Conservation (phyloP, 139 green algal genomes). For the Chlorella sp. region DNA sequence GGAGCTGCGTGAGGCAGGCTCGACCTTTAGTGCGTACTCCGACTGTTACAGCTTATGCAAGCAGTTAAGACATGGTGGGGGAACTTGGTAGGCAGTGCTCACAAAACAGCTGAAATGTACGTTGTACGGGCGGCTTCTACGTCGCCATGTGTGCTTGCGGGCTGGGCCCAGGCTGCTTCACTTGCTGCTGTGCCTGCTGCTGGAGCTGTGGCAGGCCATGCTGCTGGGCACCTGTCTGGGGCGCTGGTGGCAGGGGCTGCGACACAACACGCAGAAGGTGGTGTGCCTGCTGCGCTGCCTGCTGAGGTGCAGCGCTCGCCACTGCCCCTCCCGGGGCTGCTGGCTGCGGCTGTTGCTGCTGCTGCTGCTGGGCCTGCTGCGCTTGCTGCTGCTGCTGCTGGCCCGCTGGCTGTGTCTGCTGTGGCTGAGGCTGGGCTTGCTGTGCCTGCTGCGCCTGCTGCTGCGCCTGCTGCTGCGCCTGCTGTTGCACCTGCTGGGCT, state of each 20-base stretch:
- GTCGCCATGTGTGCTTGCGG: too few species aligned
- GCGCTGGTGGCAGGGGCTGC: background rate
- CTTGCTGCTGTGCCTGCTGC: background rate
- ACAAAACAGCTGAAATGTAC: background rate
- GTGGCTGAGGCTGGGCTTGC: background rate
- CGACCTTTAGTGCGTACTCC: background rate
- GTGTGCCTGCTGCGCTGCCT: background rate
- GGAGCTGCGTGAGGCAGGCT: background rate
- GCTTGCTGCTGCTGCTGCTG: background rate
- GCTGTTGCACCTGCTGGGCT: background rate
- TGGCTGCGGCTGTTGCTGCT: background rate
- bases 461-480: conserved; percentile 5
- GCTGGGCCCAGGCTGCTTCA: background rate
- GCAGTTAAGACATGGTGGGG: background rate
- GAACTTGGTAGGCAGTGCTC: background rate
- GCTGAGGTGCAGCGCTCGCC: too few species aligned
- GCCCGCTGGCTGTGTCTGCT: background rate
- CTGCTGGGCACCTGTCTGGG: background rate
- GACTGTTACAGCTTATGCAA: background rate
- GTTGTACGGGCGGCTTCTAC: background rate
- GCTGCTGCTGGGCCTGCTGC: background rate
- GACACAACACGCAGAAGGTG: conserved; percentile 10
- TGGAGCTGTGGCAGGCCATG: background rate
- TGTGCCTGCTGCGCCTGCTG: conserved; percentile 14
- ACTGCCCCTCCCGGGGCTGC: too few species aligned